These are phyloP conservation scores for Daldinia bambusicola DNA, from an alignment of 495 filamentous ascomycete species.

Conservation along the genomic window DNA sequence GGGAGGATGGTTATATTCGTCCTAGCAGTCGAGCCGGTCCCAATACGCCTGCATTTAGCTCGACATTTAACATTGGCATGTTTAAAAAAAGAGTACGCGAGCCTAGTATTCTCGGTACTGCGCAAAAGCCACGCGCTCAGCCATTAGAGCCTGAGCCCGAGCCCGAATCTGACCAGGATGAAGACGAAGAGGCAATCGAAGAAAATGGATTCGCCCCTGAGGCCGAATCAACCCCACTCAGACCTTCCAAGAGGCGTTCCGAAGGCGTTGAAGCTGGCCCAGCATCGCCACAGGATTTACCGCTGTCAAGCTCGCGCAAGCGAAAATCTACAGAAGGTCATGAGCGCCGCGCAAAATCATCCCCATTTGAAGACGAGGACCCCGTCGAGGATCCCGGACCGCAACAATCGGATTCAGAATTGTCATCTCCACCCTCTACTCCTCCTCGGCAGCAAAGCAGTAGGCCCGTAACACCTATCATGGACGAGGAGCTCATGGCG, in stretches of 20 bases:
- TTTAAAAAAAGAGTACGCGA: slow-evolving; percentile 59
- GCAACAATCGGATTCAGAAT: slow-evolving; percentile 44
- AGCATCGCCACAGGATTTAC: slow-evolving; percentile 32
- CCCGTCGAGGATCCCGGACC: slow-evolving; percentile 45
- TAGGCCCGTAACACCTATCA: slow-evolving; percentile 36
- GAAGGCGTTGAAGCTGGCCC: slow-evolving; percentile 15
- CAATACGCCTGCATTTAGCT: slow-evolving; percentile 57
- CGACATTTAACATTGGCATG: slow-evolving; percentile 57
- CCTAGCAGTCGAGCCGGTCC: slow-evolving; percentile 58
- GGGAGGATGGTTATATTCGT: slow-evolving; percentile 57
- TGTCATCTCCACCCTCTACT: slow-evolving; percentile 35
- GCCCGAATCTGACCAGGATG: slow-evolving; percentile 42
- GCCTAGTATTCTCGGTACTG: slow-evolving; percentile 60
- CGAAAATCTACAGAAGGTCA: slow-evolving; percentile 58
- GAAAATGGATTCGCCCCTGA: slow-evolving; percentile 57
- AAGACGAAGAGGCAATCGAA: slow-evolving; percentile 38
- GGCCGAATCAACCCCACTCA: slow-evolving; percentile 56
- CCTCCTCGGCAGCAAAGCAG: slow-evolving; percentile 31
- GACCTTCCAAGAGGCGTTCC: slow-evolving; percentile 51
- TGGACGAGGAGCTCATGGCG: slow-evolving; percentile 56
- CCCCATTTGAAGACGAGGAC: slow-evolving; percentile 45
- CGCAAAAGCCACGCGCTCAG: slow-evolving; percentile 50
- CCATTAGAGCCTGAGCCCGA: slow-evolving; percentile 44
- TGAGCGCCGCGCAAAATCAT: slow-evolving; percentile 42
- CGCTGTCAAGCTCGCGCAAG: slow-evolving; percentile 53